A percentile compares a stretch with the other conserved stretches of the same genome.
These are phyloP conservation scores for Debaryomycetaceae sp. DNA, from an alignment of 1,139 yeast species.

Conservation along the genomic window DNA sequence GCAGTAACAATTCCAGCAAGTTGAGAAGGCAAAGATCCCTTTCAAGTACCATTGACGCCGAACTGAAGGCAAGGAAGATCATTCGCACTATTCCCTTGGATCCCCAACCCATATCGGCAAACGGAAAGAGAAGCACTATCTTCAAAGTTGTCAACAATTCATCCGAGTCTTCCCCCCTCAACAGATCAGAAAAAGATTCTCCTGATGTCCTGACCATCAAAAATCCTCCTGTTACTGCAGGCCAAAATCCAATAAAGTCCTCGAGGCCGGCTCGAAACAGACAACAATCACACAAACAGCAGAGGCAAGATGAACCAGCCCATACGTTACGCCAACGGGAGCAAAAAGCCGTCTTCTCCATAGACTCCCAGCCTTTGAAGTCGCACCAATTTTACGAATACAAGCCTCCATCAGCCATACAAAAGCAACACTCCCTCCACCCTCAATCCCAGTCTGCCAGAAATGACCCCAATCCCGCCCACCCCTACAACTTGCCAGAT, in stretches of 20 bases:
- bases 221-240: not conserved
- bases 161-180: constrained; percentile 26
- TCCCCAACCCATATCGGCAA: constrained; percentile 65
- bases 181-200: constrained; percentile 12
- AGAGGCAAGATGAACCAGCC: not conserved
- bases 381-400: not conserved
- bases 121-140: constrained; percentile 35
- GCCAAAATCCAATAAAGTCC: not conserved
- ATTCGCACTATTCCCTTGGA: constrained; percentile 77
- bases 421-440: not conserved
- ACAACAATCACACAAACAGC: not conserved
- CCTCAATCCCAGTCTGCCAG: not conserved
- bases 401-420: constrained; percentile 1
- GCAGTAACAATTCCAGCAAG: constrained; percentile 29
- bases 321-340: not conserved
- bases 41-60: constrained; percentile 58
- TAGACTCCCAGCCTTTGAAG: not conserved
- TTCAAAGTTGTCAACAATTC: constrained; percentile 38
- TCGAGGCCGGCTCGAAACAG: not conserved
- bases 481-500: constrained; percentile 5
- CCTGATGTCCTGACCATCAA: constrained; percentile 3
- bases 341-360: not conserved
- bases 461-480: constrained; percentile 1
- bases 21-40: constrained; percentile 45
- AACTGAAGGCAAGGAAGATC: constrained; percentile 66